Evolutionary conservation across 2,329 filamentous ascomycete species (phyloP).

Genomic region (Verticillium isaacii): DNA sequence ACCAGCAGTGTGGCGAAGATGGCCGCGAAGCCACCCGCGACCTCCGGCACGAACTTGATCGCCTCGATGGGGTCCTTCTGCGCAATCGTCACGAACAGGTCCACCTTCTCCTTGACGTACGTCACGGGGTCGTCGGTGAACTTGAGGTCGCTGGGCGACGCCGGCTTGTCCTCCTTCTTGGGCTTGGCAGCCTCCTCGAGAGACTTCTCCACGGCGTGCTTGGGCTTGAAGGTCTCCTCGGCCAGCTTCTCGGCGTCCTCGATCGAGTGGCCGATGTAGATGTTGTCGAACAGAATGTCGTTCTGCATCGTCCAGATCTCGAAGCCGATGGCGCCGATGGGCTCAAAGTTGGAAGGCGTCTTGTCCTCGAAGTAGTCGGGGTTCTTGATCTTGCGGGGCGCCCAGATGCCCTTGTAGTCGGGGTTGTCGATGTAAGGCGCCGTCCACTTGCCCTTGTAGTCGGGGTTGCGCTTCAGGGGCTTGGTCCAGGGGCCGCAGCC

Average conservation of each 20-base stretch:
- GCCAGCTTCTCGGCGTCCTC: conserved; percentile 88
- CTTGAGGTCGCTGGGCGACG: conserved; percentile 70
- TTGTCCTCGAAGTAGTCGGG: conserved; percentile 96
- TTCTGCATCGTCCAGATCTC: conserved; percentile 99
- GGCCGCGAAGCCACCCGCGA: conserved; percentile 74
- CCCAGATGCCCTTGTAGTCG: conserved; percentile 94
- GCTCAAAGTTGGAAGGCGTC: conserved; percentile 90
- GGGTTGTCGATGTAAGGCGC: conserved; percentile 95
- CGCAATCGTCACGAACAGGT: conserved; percentile 81
- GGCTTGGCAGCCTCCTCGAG: conserved; percentile 76
- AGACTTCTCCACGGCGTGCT: conserved; percentile 77
- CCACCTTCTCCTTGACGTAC: conserved; percentile 88
- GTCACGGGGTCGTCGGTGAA: conserved; percentile 88
- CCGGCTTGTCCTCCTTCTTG: conserved; percentile 62
- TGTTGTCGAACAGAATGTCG: conserved; percentile 98
- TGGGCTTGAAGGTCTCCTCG: conserved; percentile 84
- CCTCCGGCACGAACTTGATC: conserved; percentile 85
- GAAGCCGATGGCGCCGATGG: conserved; percentile 96
- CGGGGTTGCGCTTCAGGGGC: conserved; percentile 91
- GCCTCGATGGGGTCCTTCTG: conserved; percentile 79
- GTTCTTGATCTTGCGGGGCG: conserved; percentile 94
- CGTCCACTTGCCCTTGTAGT: conserved; percentile 98
- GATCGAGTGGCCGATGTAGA: conserved; percentile 97
- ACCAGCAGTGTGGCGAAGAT: conserved; percentile 66
- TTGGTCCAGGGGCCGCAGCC: conserved; percentile 91